phyloP scores from a whole-genome alignment of 2,329 filamentous ascomycete genomes.

The Podosphaera leucotricha region DNA sequence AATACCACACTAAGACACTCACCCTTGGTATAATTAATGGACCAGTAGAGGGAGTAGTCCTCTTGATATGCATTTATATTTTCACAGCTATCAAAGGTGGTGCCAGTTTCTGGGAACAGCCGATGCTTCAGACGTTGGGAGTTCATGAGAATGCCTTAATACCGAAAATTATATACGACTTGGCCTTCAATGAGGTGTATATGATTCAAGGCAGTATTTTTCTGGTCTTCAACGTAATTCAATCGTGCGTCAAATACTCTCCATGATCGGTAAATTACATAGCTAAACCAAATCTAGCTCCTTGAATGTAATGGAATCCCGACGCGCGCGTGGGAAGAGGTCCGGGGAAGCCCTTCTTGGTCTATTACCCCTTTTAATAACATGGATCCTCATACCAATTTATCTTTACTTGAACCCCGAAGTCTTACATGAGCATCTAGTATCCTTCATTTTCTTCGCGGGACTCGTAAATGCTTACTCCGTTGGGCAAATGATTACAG shows the following conservation, averaged over 20 bases:
- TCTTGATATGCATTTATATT: conserved; percentile 57
- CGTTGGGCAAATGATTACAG: conserved; percentile 87
- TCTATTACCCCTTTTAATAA: conserved; percentile 54
- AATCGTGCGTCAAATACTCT: conserved; percentile 23
- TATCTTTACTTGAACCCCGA: conserved; percentile 71
- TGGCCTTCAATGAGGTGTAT: conserved; percentile 83
- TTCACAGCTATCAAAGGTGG: conserved; percentile 70
- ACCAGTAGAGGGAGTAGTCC: conserved; percentile 81
- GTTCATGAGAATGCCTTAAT: conserved; percentile 40
- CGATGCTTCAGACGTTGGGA: conserved; percentile 51
- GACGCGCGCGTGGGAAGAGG: conserved; percentile 48
- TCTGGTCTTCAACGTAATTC: conserved; percentile 62
- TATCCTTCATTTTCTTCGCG: conserved; percentile 75
- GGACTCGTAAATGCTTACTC: conserved; percentile 85
- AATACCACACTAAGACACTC: conserved; percentile 92
- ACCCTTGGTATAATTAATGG: conserved; percentile 83
- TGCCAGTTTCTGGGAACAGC: conserved; percentile 78
- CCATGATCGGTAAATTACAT: conserved; percentile 1
- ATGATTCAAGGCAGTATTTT: conserved; percentile 67
- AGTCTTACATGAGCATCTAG: conserved; percentile 60
- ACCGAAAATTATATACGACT: conserved; percentile 46
- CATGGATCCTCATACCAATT: conserved; percentile 51
- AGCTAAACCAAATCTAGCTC: conserved; percentile 24
- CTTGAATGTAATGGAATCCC: conserved; percentile 62
- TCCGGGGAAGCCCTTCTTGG: conserved; percentile 57